Evolutionary conservation across 805 yeast species (phyloP), one percentile per base, ranked within the genome.

Genomic region (Saccharomycopsis schoenii): DNA sequence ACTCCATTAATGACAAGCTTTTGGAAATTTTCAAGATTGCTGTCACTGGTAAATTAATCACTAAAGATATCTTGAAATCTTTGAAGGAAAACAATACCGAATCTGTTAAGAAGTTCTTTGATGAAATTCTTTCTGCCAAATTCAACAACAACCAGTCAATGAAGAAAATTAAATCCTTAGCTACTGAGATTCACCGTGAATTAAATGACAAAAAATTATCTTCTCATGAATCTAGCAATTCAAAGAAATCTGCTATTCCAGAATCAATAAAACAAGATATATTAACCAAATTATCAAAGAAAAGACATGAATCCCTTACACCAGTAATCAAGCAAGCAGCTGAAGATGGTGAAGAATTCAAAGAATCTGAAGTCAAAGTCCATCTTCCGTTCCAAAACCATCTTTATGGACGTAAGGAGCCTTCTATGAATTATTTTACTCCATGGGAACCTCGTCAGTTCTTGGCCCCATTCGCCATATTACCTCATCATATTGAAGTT

Each of bases 401-500:
- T 58, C 78, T 88, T 64, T 90, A 80, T 72, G 98, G 98, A 24
- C 85, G 96, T 68, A 73, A 83, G 66, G 86, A 89, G 59, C 86
- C 91, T 15, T 69, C 77, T 17, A 91, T 88, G 75, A 82, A 92
- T 3, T 94, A 86, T 74, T 94, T 93, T 78, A 90, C 98, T 1
- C 99, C 99, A 58, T 94, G 97, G 97, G 81, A 85, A 62, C 96
- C 97, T 66, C 86, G 97, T 75, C 94, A 90, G 54, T 94, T 93
- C 74, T 75, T 94, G 65, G 92, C 96, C 1, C 96, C 96, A 56
- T 89, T 91, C 74, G 94, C 97, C 12, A 82, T 94, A 62, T 80
- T 89, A 68, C 99, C 99, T 36, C 85, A 88, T 65, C 98, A 94
- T 73, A 77, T 94, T 60, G 98, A 94, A 75, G 77, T 94, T 55